A percentile compares a stretch with the other conserved stretches of the same genome.
phyloP scores from a whole-genome alignment of 2,329 filamentous ascomycete genomes.

The Ploettnerulaceae sp. region DNA sequence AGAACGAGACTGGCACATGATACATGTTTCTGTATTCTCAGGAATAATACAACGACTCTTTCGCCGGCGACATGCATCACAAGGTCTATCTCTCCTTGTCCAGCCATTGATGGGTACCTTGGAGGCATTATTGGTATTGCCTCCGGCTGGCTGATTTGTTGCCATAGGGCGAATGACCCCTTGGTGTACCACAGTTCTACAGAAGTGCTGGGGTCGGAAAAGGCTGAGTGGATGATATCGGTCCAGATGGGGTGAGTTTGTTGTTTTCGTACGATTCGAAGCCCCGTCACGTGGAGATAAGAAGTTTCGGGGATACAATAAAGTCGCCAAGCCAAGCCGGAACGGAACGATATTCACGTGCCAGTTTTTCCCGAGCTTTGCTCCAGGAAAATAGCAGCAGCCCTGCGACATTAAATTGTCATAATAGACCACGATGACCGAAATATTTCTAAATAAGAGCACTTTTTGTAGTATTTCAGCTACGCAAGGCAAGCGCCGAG shows the following conservation, averaged over 20 bases:
- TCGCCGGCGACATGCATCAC: constrained; percentile 47
- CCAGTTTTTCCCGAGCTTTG: neutral
- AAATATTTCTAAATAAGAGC: too few relatives aligned
- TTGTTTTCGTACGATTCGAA: neutral
- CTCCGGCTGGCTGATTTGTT: constrained; percentile 12
- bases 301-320: too few relatives aligned
- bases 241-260: constrained; percentile 1
- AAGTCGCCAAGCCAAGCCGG: neutral
- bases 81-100: constrained; percentile 58
- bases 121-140: constrained; percentile 11
- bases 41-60: constrained; percentile 62
- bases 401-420: too few relatives aligned
- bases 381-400: too few relatives aligned
- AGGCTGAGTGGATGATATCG: constrained; percentile 10
- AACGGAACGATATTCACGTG: neutral
- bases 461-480: too few relatives aligned
- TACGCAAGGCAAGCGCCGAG: too few relatives aligned
- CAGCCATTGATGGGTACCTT: constrained; percentile 21
- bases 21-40: constrained; percentile 64
- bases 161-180: constrained; percentile 15
- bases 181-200: neutral
- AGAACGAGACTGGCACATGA: constrained; percentile 70
- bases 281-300: constrained; percentile 9
- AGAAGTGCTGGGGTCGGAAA: neutral
- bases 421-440: too few relatives aligned